Base-by-base conservation (phyloP, 2,329 filamentous ascomycete genomes). In the Colletotrichum sp. region DNA sequence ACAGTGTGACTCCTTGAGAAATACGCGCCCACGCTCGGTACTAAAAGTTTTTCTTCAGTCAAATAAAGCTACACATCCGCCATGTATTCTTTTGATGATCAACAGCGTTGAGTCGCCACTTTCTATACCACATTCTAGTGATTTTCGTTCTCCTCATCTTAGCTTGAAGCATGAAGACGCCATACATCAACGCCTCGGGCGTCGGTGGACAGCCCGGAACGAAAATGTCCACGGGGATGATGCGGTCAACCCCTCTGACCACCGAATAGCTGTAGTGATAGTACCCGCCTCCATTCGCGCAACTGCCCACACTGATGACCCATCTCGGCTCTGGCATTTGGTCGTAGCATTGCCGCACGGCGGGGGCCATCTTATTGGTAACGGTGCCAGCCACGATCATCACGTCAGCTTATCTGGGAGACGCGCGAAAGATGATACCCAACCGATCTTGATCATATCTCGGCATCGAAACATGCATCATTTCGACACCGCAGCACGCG, bases 221-320 rank as follows among this genome's bases (percentile, higher is more conserved):
- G 78, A 92, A 93, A 13, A 93, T 87, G 81, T 93, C 92, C 16
- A 93, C 92, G 0, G 92, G 92, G 4, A 93, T 85, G 76, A 93
- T 88, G 12, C 92, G 84, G 81, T 93, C 92, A 73, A 91, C 91
- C 0, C 92, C 92, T 47, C 92, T 84, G 16, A 91, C 87, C 16
- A 93, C 91, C 65, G 86, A 89, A 82, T 94, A 94, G 79, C 90
- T 92, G 83, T 94, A 94, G 81, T 94, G 92, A 82, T 94, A 94
- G 82, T 94, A 94, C 16, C 92, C 92, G 70, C 92, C 92, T 27
- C 92, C 92, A 79, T 94, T 94, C 31, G 92, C 92, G 79, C 92
- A 94, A 70, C 88, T 91, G 8, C 92, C 92, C 92, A 93, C 93
- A 77, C 90, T 92, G 76, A 93, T 90, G 27, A 87, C 83, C 90